phyloP scores from a whole-genome alignment of 1,284 basidiomycete genomes.

The Cerrena zonata region DNA sequence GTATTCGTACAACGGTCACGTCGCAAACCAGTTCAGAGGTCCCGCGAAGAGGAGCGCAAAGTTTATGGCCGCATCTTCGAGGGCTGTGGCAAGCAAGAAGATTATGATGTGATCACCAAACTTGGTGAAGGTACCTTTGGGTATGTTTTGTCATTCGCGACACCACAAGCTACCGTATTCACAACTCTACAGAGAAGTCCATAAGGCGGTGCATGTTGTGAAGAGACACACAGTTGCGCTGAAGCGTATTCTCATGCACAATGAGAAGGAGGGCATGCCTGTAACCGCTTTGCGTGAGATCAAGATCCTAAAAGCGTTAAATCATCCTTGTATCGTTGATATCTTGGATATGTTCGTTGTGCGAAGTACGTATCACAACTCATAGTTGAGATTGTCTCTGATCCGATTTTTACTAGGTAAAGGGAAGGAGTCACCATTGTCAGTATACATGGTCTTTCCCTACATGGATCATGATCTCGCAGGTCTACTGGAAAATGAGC shows the following conservation, averaged over 20 bases:
- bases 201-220: constrained; percentile 69
- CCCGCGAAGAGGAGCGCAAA: constrained; percentile 59
- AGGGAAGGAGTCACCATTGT: constrained; percentile 62
- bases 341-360: constrained; percentile 90
- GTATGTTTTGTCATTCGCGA: constrained; percentile 35
- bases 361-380: constrained; percentile 45
- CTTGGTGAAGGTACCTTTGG: constrained; percentile 94
- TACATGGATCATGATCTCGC: constrained; percentile 99
- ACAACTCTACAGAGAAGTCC: constrained; percentile 64
- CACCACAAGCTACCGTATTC: constrained; percentile 8
- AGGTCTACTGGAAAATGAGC: constrained; percentile 85
- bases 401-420: constrained; percentile 39
- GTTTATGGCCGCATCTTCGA: constrained; percentile 65
- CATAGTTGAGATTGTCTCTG: neutral
- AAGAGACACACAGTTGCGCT: constrained; percentile 75
- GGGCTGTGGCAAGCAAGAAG: constrained; percentile 73
- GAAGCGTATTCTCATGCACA: constrained; percentile 93
- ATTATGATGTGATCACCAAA: constrained; percentile 79
- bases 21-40: constrained; percentile 40
- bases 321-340: constrained; percentile 81
- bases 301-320: constrained; percentile 88
- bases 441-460: constrained; percentile 97
- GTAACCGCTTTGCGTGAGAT: constrained; percentile 98
- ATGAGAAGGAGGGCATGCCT: constrained; percentile 93
- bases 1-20: constrained; percentile 13